Conservation (phyloP, 192 early-diverging fungal genomes). For the Coemansia sp. region DNA sequence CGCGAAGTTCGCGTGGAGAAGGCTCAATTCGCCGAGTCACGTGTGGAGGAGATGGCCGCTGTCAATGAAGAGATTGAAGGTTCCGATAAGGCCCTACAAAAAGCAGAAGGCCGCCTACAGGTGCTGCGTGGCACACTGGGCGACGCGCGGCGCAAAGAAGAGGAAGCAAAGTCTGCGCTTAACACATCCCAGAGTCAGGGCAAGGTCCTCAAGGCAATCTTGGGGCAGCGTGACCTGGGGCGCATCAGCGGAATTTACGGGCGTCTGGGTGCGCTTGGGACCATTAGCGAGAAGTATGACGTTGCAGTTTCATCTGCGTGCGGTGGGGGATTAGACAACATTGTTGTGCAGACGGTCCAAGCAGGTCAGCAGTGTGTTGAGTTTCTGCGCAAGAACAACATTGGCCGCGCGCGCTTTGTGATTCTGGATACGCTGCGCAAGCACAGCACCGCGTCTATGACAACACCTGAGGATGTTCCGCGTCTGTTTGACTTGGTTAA, state of each 20-base stretch:
- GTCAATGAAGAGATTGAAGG: constrained; percentile 59
- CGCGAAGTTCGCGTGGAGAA: constrained; percentile 47
- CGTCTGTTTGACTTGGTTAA: constrained; percentile 88
- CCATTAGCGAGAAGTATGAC: constrained; percentile 91
- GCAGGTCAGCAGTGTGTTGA: constrained; percentile 87
- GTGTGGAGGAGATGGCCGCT: constrained; percentile 43
- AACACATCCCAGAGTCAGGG: constrained; percentile 66
- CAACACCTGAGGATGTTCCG: constrained; percentile 77
- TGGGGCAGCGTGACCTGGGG: constrained; percentile 70
- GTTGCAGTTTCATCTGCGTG: constrained; percentile 93
- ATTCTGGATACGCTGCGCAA: constrained; percentile 73
- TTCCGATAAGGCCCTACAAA: constrained; percentile 44
- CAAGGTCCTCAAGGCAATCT: constrained; percentile 64
- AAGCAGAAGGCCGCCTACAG: constrained; percentile 40
- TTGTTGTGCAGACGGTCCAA: constrained; percentile 89
- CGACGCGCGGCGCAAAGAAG: constrained; percentile 62
- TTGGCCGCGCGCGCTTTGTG: constrained; percentile 85
- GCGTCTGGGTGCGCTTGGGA: constrained; percentile 93
- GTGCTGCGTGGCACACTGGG: constrained; percentile 40
- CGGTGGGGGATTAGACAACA: constrained; percentile 69
- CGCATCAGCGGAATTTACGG: constrained; percentile 76
- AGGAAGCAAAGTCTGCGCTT: constrained; percentile 66
- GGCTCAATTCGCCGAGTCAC: constrained; percentile 40
- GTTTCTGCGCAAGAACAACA: constrained; percentile 75
- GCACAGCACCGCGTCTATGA: constrained; percentile 52